Conservation (phyloP, 2,329 filamentous ascomycete species). For the Gaeumannomyces tritici region DNA sequence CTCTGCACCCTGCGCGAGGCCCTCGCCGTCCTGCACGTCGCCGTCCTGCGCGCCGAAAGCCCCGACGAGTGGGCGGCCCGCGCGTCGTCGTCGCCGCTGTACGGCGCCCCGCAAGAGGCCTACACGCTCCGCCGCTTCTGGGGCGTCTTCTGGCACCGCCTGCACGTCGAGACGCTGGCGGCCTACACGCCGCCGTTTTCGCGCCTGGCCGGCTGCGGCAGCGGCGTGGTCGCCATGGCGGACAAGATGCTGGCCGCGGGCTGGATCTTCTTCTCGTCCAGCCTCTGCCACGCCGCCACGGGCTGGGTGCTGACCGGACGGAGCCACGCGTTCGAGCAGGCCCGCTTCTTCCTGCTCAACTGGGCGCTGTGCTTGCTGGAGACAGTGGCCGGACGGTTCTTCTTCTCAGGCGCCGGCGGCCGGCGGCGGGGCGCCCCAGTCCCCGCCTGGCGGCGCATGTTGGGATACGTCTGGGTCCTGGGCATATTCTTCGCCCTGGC, state of each 20-base stretch:
- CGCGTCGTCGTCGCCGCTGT: background rate
- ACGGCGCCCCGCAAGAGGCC: background rate
- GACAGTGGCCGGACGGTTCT: background rate
- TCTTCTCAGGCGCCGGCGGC: background rate
- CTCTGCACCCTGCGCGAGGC: background rate
- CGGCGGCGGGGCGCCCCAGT: background rate
- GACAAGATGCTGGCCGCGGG: background rate
- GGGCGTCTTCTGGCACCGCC: background rate
- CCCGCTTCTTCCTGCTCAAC: background rate
- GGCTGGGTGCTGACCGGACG: background rate
- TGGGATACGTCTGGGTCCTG: background rate
- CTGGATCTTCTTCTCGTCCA: background rate
- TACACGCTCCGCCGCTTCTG: background rate
- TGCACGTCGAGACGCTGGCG: background rate
- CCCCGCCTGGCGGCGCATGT: background rate
- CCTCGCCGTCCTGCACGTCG: background rate
- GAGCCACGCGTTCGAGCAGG: background rate
- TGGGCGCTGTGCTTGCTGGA: background rate
- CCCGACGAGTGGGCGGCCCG: background rate
- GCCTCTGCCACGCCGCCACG: background rate
- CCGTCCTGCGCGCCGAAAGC: background rate
- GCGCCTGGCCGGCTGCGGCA: background rate
- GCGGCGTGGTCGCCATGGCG: background rate
- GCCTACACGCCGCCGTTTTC: background rate
- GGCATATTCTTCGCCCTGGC: background rate